Evolutionary conservation across 2,329 filamentous ascomycete species (phyloP).

Genomic region (Coniochaeta prunicola): DNA sequence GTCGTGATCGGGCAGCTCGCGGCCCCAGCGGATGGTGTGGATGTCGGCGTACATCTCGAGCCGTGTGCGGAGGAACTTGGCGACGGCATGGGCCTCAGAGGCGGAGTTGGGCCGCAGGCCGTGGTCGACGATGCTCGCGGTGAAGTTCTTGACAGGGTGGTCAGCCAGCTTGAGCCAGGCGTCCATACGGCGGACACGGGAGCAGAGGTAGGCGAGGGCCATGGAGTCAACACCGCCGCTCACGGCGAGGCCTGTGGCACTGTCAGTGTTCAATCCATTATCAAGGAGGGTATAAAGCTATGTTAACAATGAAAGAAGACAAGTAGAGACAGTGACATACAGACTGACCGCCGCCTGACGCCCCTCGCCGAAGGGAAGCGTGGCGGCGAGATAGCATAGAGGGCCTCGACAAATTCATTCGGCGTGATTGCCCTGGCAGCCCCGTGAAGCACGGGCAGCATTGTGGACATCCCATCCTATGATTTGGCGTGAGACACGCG

Average conservation of each 20-base stretch:
- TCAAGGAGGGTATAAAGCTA: no score
- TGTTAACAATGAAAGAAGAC: no score
- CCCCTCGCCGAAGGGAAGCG: conserved; percentile 36
- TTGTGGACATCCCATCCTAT: conserved; percentile 31
- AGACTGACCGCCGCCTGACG: conserved; percentile 29
- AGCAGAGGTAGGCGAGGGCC: conserved; percentile 76
- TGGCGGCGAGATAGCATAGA: conserved; percentile 41
- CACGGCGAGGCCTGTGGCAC: conserved; percentile 60
- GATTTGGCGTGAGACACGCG: background rate
- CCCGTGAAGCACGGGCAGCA: conserved; percentile 30
- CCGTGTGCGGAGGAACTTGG: conserved; percentile 17
- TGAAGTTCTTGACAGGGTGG: conserved; percentile 32
- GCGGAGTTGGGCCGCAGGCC: conserved; percentile 43
- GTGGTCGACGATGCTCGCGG: conserved; percentile 51
- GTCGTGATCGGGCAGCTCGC: conserved; percentile 26
- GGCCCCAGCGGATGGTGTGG: conserved; percentile 41
- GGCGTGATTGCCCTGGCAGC: conserved; percentile 29
- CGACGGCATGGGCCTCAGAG: conserved; percentile 44
- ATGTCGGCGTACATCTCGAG: conserved; percentile 25
- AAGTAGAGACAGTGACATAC: conserved; percentile 21
- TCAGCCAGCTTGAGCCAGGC: conserved; percentile 33
- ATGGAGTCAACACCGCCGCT: conserved; percentile 98
- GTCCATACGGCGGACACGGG: conserved; percentile 29
- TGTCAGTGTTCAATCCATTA: no score
- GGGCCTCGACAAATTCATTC: conserved; percentile 38